A percentile compares a stretch with the other conserved stretches of the same genome.
Evolutionary conservation across 805 yeast species (phyloP).

Genomic region (Ogataea naganishii): DNA sequence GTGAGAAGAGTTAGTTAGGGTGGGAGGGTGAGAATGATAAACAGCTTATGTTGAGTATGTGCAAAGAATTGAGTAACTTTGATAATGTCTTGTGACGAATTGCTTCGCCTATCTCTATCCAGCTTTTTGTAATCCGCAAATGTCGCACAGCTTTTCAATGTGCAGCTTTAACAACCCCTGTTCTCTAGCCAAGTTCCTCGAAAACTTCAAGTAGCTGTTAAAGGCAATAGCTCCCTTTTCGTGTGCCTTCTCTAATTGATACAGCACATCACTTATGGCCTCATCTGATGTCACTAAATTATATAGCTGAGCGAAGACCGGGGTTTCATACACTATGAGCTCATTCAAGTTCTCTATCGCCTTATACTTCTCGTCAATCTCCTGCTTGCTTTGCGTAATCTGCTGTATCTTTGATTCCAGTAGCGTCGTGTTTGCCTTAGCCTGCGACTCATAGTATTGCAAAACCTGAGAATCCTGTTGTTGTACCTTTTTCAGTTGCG

Average conservation of each 20-base stretch:
- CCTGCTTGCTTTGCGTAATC: constrained; percentile 5
- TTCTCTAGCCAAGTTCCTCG: constrained; percentile 51
- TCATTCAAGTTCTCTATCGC: constrained; percentile 30
- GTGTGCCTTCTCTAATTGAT: constrained; percentile 47
- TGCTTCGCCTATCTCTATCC: no score
- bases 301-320: constrained; percentile 53
- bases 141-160: constrained; percentile 25
- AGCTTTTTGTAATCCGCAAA: constrained; percentile 12
- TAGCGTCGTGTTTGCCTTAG: constrained; percentile 17
- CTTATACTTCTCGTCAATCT: constrained; percentile 20
- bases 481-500: constrained; percentile 11
- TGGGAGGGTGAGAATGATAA: no score
- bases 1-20: no score
- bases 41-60: no score
- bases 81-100: no score
- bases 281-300: constrained; percentile 55
- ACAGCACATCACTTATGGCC: constrained; percentile 62
- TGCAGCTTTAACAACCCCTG: constrained; percentile 49
- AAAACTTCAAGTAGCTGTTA: constrained; percentile 30
- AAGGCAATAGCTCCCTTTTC: constrained; percentile 37
- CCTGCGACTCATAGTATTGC: constrained; percentile 7
- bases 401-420: constrained; percentile 7
- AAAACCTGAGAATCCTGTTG: constrained; percentile 10
- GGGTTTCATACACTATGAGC: constrained; percentile 40
- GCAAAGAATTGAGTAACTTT: no score